Evolutionary conservation across 768 basidiomycete genomes (phyloP), one percentile per base, ranked within the genome.

Genomic region (Naganishia antarctica): DNA sequence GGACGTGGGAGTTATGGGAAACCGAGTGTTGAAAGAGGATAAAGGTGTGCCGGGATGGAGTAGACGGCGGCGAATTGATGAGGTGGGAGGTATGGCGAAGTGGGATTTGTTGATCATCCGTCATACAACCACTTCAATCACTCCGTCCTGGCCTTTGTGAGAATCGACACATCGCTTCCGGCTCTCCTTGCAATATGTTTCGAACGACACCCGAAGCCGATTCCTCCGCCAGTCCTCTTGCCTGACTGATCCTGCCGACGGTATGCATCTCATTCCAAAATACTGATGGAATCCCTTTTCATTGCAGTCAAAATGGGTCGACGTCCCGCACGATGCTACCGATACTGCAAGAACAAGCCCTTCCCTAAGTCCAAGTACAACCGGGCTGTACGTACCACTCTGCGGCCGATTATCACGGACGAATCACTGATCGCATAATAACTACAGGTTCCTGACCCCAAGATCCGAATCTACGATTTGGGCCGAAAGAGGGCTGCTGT

Each of bases 271-370:
- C 37, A 16, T 23, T 3, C 26, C 21, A 2, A 31, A 11, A 44
- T 25, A 26, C 53, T 62, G 25, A 47, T 32, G 23, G 16, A 15
- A 16, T 37, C 9, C 8, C 16, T 34, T 58, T 59, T n/a, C 21
- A 8, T 31, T 5, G 16, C 46, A 49, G 48, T 73, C 73, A 84
- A 76, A 73, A 96, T 96, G 92, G 92, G 92, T 84, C 90, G 91
- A 79, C 90, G 91, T 83, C 91, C 92, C 69, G 91, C 92, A 81
- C 88, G 90, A 74, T 96, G 91, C 86, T 94, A 94, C 83, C 88
- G 92, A 71, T 97, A 97, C 83, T 97, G 92, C 85, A 97, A 97
- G 83, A 94, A 93, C 85, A 97, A 98, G 86, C 92, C 94, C 26
- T 79, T 74, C 76, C 78, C 78, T 64, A 79, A 79, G 69, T 79